These are phyloP conservation scores for Sambucus nigra DNA, from an alignment of 129 eudicot species.

Conservation along the genomic window DNA sequence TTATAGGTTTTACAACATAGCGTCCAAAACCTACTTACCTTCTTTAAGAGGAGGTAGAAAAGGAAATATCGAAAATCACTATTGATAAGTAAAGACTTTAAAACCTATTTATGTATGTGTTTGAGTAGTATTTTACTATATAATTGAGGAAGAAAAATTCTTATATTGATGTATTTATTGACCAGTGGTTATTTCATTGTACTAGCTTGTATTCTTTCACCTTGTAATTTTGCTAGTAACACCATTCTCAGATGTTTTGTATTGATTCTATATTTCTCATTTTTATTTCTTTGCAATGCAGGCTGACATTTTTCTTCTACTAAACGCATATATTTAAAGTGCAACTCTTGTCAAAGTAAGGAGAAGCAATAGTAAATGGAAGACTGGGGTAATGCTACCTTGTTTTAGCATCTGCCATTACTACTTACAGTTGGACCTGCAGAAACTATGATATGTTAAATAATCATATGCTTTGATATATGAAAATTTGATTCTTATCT, in stretches of 20 bases:
- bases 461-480: not conserved
- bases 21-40: no score
- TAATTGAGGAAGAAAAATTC: no score
- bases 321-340: not conserved
- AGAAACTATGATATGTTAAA: not conserved
- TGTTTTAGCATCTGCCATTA: not conserved
- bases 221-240: not conserved
- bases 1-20: no score
- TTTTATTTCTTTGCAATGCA: not conserved
- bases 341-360: constrained; percentile 3
- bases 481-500: no score
- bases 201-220: not conserved
- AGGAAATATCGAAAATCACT: no score
- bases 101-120: no score
- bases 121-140: no score
- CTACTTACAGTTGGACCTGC: not conserved
- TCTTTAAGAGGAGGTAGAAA: no score
- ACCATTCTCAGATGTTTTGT: not conserved
- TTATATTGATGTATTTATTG: not conserved
- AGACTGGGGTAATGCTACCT: constrained; percentile 53
- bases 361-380: constrained; percentile 34
- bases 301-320: not conserved
- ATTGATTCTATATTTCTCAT: not conserved
- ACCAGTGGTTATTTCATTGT: not conserved
- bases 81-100: no score